phyloP scores from a whole-genome alignment of 2,329 filamentous ascomycete genomes.

The Pestalotiopsis sp. region DNA sequence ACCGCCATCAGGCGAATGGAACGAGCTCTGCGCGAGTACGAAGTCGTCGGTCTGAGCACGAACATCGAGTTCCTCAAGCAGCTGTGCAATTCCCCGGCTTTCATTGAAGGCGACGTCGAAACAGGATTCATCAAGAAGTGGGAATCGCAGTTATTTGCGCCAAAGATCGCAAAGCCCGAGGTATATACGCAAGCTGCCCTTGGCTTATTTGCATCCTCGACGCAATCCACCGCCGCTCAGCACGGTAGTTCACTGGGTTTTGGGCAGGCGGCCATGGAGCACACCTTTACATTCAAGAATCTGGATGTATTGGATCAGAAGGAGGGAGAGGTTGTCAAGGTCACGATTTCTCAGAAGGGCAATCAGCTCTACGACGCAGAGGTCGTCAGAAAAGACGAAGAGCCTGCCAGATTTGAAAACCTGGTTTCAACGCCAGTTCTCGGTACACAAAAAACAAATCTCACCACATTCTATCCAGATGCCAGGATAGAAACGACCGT shows the following conservation, averaged over 20 bases:
- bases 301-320: conserved; percentile 66
- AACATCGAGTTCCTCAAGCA: conserved; percentile 97
- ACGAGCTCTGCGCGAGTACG: conserved; percentile 81
- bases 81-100: conserved; percentile 79
- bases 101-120: conserved; percentile 86
- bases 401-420: conserved; percentile 45
- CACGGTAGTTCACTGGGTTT: conserved; percentile 60
- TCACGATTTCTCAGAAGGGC: conserved; percentile 50
- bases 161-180: conserved; percentile 65
- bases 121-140: conserved; percentile 96
- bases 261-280: conserved; percentile 45
- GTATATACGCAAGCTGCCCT: conserved; percentile 87
- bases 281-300: conserved; percentile 55
- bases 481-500: conserved; percentile 81
- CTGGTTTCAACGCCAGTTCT: conserved; percentile 43
- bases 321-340: conserved; percentile 63
- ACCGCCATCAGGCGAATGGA: conserved; percentile 83
- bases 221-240: conserved; percentile 29
- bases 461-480: conserved; percentile 80
- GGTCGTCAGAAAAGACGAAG: conserved; percentile 44
- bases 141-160: conserved; percentile 74
- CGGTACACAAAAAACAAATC: conserved; percentile 31
- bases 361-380: conserved; percentile 49
- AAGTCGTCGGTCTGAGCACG: conserved; percentile 89
- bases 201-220: conserved; percentile 63